Conservation (phyloP, 1,284 basidiomycete species). For the Melampsora larici-populina region DNA sequence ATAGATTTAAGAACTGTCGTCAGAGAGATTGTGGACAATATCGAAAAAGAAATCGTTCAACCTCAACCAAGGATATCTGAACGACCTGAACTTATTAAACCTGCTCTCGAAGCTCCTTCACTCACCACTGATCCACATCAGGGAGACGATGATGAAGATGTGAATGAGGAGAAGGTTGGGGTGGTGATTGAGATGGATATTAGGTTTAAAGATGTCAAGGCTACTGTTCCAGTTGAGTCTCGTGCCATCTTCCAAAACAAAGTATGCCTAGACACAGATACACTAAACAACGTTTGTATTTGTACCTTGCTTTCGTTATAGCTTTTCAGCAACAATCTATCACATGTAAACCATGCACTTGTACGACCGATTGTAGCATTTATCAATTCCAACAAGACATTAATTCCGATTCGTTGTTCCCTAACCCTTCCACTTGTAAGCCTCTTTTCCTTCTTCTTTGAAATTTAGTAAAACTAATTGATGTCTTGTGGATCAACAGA, state of each 20-base stretch:
- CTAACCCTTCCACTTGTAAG: slow-evolving; percentile 68
- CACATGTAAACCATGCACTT: slow-evolving; percentile 89
- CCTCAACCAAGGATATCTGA: slow-evolving; percentile 44
- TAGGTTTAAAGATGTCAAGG: slow-evolving; percentile 92
- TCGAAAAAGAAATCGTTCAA: slow-evolving; percentile 54
- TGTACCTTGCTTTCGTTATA: slow-evolving; percentile 9
- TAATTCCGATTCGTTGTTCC: slow-evolving; percentile 84
- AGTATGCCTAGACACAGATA: slow-evolving; percentile 8
- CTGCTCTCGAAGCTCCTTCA: slow-evolving; percentile 17
- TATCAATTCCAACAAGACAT: slow-evolving; percentile 91
- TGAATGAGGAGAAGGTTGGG: slow-evolving; percentile 46
- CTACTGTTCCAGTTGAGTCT: slow-evolving; percentile 75
- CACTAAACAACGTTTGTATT: not conserved
- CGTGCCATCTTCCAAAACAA: slow-evolving; percentile 62
- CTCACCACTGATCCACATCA: slow-evolving; percentile 40
- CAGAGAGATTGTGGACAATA: slow-evolving; percentile 82
- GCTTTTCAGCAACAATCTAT: slow-evolving; percentile 78
- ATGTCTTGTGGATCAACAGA: not conserved
- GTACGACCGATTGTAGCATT: slow-evolving; percentile 96
- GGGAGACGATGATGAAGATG: slow-evolving; percentile 42
- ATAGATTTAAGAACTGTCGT: slow-evolving; percentile 74
- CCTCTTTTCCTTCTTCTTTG: not conserved
- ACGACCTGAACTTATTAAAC: slow-evolving; percentile 41
- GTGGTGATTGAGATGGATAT: slow-evolving; percentile 87
- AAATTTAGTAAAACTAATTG: too few relatives aligned